Conservation (phyloP, 768 basidiomycete species). For the Boletus rubropictus region DNA sequence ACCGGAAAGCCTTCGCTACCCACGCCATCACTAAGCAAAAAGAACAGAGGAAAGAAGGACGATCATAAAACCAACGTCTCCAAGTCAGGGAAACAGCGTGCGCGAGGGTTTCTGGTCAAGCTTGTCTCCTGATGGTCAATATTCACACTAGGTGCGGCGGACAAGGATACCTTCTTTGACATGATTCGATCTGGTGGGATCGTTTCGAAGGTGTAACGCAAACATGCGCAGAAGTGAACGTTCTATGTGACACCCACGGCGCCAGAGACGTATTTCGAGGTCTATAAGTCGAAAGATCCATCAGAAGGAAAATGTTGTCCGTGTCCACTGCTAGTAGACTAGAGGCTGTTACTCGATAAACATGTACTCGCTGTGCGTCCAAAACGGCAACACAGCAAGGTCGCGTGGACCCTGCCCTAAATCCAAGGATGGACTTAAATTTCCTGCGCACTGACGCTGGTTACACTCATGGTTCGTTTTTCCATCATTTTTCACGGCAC, state of each 20-base stretch:
- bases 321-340: too few species aligned
- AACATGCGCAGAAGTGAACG: not conserved
- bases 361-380: too few species aligned
- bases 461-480: slow-evolving; percentile 31
- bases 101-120: slow-evolving; percentile 13
- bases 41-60: slow-evolving; percentile 43
- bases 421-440: slow-evolving; percentile 31
- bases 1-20: slow-evolving; percentile 69
- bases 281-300: not conserved
- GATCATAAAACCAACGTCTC: slow-evolving; percentile 51
- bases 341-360: too few species aligned
- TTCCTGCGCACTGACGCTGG: slow-evolving; percentile 12
- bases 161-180: slow-evolving; percentile 73
- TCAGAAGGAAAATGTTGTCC: not conserved
- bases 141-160: slow-evolving; percentile 43
- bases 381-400: not conserved
- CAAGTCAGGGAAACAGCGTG: slow-evolving; percentile 55
- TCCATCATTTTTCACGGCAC: not conserved
- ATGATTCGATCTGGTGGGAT: slow-evolving; percentile 78
- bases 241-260: too few species aligned
- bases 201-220: slow-evolving; percentile 57
- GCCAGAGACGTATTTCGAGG: not conserved
- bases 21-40: slow-evolving; percentile 52
- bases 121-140: slow-evolving; percentile 3
- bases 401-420: slow-evolving; percentile 35